These are phyloP conservation scores for Ophioceras dolichostomum DNA, from an alignment of 2,329 filamentous ascomycete species.

Conservation along the genomic window DNA sequence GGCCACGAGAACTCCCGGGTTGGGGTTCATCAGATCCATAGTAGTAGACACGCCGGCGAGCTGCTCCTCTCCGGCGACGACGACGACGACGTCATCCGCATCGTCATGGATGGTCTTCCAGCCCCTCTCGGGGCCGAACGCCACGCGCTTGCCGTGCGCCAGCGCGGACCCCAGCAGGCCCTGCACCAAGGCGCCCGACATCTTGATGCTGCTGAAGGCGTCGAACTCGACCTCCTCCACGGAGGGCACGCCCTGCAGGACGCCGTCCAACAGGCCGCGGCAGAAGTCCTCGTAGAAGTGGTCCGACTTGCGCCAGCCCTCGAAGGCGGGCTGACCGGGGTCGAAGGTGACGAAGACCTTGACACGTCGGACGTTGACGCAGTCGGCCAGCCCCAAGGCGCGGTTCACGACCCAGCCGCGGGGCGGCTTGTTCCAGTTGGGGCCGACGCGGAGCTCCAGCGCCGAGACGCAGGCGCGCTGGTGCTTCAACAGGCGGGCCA, in stretches of 20 bases:
- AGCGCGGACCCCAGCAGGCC: conserved; percentile 42
- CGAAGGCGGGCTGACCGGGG: conserved; percentile 54
- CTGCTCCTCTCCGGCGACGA: conserved; percentile 1
- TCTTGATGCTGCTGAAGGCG: conserved; percentile 52
- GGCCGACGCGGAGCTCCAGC: conserved; percentile 59
- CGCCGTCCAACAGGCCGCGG: conserved; percentile 37
- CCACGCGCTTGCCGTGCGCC: conserved; percentile 36
- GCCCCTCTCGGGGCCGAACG: conserved; percentile 55
- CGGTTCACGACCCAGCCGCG: conserved; percentile 57
- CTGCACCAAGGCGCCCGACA: conserved; percentile 50
- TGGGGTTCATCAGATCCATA: neutral
- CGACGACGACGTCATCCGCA: conserved; percentile 7
- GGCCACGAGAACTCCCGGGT: neutral
- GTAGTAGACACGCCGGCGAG: neutral
- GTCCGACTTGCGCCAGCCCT: conserved; percentile 52
- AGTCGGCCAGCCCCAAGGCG: conserved; percentile 51
- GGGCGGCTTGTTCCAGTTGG: conserved; percentile 60
- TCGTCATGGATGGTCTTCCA: conserved; percentile 46
- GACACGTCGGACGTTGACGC: conserved; percentile 43
- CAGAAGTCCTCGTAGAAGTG: conserved; percentile 63
- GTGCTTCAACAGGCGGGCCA: conserved; percentile 49
- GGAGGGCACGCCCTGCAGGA: conserved; percentile 44
- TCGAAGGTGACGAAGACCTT: conserved; percentile 63
- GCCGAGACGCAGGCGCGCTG: conserved; percentile 49
- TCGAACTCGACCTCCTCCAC: conserved; percentile 55